Evolutionary conservation across 768 basidiomycete genomes (phyloP).

Genomic region (Kwoniella sp.): DNA sequence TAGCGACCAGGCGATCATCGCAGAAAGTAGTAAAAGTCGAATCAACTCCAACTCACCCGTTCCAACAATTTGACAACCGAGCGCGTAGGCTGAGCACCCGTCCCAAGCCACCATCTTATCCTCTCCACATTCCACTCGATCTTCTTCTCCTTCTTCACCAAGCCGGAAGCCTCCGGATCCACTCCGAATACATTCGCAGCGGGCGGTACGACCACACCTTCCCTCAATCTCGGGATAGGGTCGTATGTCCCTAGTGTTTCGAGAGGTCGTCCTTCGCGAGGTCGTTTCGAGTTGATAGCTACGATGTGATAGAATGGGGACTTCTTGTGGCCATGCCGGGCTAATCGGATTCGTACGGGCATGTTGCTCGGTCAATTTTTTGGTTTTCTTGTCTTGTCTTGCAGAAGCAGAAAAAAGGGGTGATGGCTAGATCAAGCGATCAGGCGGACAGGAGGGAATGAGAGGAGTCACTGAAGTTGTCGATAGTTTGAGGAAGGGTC

Average conservation of each 20-base stretch:
- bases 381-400: too few relatives aligned
- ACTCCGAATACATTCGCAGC: conserved; percentile 57
- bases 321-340: conserved; percentile 76
- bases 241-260: conserved; percentile 85
- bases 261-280: conserved; percentile 80
- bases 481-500: too few relatives aligned
- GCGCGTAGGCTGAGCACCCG: conserved; percentile 80
- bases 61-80: conserved; percentile 75
- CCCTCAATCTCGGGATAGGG: conserved; percentile 59
- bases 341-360: conserved; percentile 81
- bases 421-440: too few relatives aligned
- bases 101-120: conserved; percentile 83
- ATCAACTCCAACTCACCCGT: conserved; percentile 62
- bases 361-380: conserved; percentile 59
- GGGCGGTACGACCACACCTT: conserved; percentile 15
- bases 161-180: conserved; percentile 56
- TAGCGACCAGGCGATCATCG: too few relatives aligned
- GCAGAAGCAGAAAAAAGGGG: too few relatives aligned
- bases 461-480: too few relatives aligned
- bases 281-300: conserved; percentile 70
- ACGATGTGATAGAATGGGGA: conserved; percentile 81
- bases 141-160: conserved; percentile 61
- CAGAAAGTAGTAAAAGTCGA: neutral
- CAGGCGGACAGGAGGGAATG: too few relatives aligned
- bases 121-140: conserved; percentile 89